These are phyloP conservation scores for Boletus pseudo-olivaceus DNA, from an alignment of 768 basidiomycete species.

Conservation along the genomic window DNA sequence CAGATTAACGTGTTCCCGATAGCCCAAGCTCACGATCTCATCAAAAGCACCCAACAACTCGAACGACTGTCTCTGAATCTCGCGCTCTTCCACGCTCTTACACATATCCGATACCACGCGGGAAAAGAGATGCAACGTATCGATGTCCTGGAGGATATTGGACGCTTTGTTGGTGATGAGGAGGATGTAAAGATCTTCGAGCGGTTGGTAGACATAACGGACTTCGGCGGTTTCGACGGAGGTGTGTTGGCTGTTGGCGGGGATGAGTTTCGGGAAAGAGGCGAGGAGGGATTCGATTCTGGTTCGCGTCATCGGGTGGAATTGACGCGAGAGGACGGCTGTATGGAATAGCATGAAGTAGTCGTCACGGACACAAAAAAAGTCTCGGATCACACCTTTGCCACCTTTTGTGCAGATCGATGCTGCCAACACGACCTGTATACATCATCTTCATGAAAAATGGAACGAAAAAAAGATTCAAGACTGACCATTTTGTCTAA, in stretches of 20 bases:
- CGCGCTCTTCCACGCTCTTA: conserved; percentile 80
- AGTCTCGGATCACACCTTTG: conserved; percentile 62
- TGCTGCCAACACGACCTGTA: conserved; percentile 86
- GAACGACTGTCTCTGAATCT: conserved; percentile 87
- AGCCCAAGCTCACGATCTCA: conserved; percentile 91
- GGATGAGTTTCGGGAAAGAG: conserved; percentile 96
- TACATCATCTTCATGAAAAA: conserved; percentile 5
- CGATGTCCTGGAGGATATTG: conserved; percentile 98
- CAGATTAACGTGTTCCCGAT: conserved; percentile 72
- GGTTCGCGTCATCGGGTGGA: conserved; percentile 87
- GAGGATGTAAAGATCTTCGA: conserved; percentile 95
- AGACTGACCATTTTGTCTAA: conserved; percentile 22
- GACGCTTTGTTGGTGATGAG: conserved; percentile 98
- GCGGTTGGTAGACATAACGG: conserved; percentile 93
- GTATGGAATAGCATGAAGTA: neutral
- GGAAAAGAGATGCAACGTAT: conserved; percentile 91
- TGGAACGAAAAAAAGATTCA: neutral
- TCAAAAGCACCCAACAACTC: conserved; percentile 95
- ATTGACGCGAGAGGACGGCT: conserved; percentile 97
- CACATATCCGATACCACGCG: conserved; percentile 92
- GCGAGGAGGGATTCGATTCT: conserved; percentile 94
- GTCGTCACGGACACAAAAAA: neutral
- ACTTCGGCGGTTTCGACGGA: conserved; percentile 95
- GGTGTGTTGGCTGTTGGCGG: conserved; percentile 90
- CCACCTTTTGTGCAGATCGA: conserved; percentile 95